Evolutionary conservation across 345 rosid species (phyloP), one percentile per base, ranked within the genome.

Genomic region (Alliaria petiolata): DNA sequence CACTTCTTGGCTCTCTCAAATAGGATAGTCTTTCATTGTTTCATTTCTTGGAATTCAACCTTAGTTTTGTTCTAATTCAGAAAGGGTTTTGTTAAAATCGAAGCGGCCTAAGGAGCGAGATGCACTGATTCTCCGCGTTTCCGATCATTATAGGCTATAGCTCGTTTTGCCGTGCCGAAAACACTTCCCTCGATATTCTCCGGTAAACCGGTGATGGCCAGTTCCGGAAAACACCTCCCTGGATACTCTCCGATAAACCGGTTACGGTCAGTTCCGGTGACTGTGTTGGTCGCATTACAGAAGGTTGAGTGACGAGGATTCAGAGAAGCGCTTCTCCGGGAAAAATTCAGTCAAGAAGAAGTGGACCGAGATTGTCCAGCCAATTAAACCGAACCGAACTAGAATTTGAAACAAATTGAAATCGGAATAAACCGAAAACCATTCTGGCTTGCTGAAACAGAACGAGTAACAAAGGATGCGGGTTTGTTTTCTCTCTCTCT

Each of bases 111-210:
- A 83, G 60, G 97, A 86, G 12, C 93, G 92, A 81, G 62, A 87
- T 35, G 79, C 93, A 86, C 74, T 90, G 97, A 80, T 76, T 93
- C 87, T 90, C 98, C n/a, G 98, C 98, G 69, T 93, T 93, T 16
- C 97, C 96, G 59, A 93, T 78, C 13, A 90, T n/a, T n/a, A n/a
- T n/a, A n/a, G n/a, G n/a, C 82, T 12, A 87, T 75, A 33, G 86
- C 93, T 50, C 92, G 85, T 75, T 73, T 83, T 56, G 88, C 81
- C 15, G 42, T 59, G 19, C n/a, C n/a, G n/a, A n/a, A n/a, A n/a
- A n/a, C n/a, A n/a, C n/a, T n/a, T n/a, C n/a, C n/a, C n/a, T n/a
- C n/a, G n/a, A n/a, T n/a, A n/a, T n/a, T n/a, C n/a, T n/a, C n/a
- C n/a, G n/a, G n/a, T n/a, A n/a, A n/a, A n/a, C n/a, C n/a, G n/a